Evolutionary conservation across 208 protist genomes (phyloP).

Genomic region (Leishmania lainsoni): DNA sequence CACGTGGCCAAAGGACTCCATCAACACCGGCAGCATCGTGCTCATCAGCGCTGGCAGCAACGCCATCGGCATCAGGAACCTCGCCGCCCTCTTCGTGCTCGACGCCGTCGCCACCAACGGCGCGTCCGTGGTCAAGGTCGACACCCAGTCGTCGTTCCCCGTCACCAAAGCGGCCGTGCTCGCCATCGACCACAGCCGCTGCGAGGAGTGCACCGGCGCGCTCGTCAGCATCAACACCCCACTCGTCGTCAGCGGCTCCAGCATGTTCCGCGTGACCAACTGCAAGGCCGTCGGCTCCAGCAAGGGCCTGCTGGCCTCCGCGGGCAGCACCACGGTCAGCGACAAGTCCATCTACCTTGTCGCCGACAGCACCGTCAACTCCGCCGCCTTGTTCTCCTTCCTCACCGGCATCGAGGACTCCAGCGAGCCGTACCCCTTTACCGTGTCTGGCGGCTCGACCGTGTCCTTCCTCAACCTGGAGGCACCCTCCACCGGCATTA

Average conservation of each 20-base stretch:
- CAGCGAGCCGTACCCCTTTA: not conserved
- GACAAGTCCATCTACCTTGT: slow-evolving; percentile 3
- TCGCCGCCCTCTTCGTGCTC: slow-evolving; percentile 19
- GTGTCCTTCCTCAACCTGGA: slow-evolving; percentile 12
- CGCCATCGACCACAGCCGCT: slow-evolving; percentile 15
- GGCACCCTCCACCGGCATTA: not conserved
- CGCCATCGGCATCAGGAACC: slow-evolving; percentile 5
- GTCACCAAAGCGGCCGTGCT: slow-evolving; percentile 9
- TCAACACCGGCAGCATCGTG: slow-evolving; percentile 1
- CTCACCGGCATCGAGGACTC: not conserved
- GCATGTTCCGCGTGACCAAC: slow-evolving; percentile 21
- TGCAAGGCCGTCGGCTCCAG: not conserved
- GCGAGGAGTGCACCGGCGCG: slow-evolving; percentile 12
- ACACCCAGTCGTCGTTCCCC: slow-evolving; percentile 11
- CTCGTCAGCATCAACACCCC: slow-evolving; percentile 4
- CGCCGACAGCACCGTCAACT: not conserved
- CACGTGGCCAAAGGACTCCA: slow-evolving; percentile 1
- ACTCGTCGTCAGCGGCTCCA: slow-evolving; percentile 13
- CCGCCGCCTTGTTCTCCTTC: slow-evolving; percentile 15
- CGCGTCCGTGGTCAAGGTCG: slow-evolving; percentile 13
- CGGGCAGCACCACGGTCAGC: slow-evolving; percentile 5
- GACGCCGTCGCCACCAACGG: slow-evolving; percentile 16
- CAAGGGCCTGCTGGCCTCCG: slow-evolving; percentile 7
- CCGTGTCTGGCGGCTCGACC: slow-evolving; percentile 2
- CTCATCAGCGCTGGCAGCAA: not conserved